Percentiles rank a stretch among this genome's conserved stretches.
phyloP scores from a whole-genome alignment of 75 land plant genomes.

The Azolla pinnata region DNA sequence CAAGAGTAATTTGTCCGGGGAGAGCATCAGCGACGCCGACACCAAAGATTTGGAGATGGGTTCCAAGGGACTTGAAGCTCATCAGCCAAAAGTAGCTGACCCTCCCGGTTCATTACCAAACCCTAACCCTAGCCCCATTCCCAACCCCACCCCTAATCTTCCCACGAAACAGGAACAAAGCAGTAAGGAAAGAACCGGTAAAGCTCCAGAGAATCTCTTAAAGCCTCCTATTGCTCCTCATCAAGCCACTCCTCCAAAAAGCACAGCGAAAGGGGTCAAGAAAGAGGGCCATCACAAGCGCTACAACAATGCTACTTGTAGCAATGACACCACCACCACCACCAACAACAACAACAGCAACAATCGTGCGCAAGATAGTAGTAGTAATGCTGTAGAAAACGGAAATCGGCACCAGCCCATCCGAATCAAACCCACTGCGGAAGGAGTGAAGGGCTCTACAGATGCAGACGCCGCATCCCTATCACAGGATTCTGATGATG shows the following conservation, averaged over 20 bases:
- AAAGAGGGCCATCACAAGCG: too few relatives aligned
- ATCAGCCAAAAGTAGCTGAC: slow-evolving; percentile 2
- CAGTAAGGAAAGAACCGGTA: not conserved
- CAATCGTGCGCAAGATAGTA: too few relatives aligned
- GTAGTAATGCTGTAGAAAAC: slow-evolving; percentile 15
- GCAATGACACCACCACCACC: not conserved
- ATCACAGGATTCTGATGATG: slow-evolving; percentile 47
- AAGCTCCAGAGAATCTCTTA: not conserved
- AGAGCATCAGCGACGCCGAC: slow-evolving; percentile 36
- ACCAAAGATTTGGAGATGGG: slow-evolving; percentile 10
- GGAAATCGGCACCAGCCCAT: not conserved
- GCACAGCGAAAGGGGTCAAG: too few relatives aligned
- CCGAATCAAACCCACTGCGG: not conserved
- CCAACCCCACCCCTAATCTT: not conserved
- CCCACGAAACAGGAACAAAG: not conserved
- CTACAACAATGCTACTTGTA: too few relatives aligned
- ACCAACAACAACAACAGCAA: not conserved
- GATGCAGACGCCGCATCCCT: slow-evolving; percentile 44
- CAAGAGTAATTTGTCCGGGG: slow-evolving; percentile 62
- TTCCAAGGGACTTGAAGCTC: slow-evolving; percentile 16
- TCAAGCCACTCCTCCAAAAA: not conserved
- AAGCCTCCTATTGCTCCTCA: not conserved
- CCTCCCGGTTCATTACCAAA: not conserved
- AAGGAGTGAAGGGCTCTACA: not conserved
- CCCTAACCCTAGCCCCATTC: not conserved